Base-by-base conservation (phyloP, 257 asterid genomes). In the Solanum sejunctum region DNA sequence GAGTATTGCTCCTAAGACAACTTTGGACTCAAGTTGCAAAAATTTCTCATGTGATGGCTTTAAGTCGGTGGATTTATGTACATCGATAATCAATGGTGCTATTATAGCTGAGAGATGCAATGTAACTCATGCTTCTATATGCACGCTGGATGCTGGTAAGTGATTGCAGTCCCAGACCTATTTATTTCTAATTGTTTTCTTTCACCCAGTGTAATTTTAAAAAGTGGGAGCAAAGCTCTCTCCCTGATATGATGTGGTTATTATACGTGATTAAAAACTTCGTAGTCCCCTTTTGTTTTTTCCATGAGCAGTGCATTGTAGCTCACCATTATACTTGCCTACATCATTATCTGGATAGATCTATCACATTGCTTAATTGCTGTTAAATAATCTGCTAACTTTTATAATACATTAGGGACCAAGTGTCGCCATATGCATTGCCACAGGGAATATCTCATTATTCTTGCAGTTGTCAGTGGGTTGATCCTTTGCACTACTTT, bases 391-490 rank as follows among this genome's bases (percentile, higher is more conserved):
- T 52, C 66, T 78, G 28, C 66, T 78, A 8, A 52, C 10, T 18
- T 52, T 78, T 52, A 41, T 3, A 23, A 71, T 26, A 63, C 90
- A 84, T 89, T 96, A 94, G 98, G 87, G 89, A 91, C 88, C 84
- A 89, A 84, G 83, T 96, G 99, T 82, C 94, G 69, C 83, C 95
- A 92, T 66, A 93, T 93, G 98, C 98, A 86, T 87, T 96, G 99
- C 94, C 96, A 93, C 89, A 69, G 88, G 84, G 98, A 93, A 80
- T 96, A 94, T 90, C 95, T 92, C 69, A 93, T 94, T 84, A 92
- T 93, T 89, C 99, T 96, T 87, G 91, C 94, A 73, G 97, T 91
- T 84, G 99, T 96, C 89, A 94, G 99, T 85, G 98, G 97, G 82
- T 84, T 96, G 84, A 94, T 96, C 85, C 91, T 96, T 86, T 93